A percentile compares a stretch with the other conserved stretches of the same genome.
These are phyloP conservation scores for Teratosphaeriaceae sp. DNA, from an alignment of 2,329 filamentous ascomycete species.

Conservation along the genomic window DNA sequence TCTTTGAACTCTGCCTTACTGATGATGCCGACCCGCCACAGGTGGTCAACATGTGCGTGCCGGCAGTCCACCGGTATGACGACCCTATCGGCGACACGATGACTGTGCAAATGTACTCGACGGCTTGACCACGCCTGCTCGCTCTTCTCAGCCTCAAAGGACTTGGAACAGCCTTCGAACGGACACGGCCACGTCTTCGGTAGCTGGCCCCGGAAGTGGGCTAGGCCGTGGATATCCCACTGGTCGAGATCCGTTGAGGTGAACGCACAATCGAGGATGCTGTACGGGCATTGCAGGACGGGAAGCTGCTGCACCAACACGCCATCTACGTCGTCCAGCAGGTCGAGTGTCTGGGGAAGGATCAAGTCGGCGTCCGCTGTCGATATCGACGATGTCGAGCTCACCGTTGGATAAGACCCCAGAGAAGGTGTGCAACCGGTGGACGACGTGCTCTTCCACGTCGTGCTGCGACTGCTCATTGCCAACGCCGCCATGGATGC, in stretches of 20 bases:
- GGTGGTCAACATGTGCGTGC: slow-evolving; percentile 10
- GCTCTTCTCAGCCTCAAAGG: slow-evolving; percentile 4
- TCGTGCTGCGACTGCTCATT: slow-evolving; percentile 1
- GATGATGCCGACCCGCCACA: slow-evolving; percentile 13
- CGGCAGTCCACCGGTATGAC: slow-evolving; percentile 4
- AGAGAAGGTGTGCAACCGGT: not conserved
- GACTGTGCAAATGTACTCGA: slow-evolving; percentile 11
- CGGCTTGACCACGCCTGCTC: slow-evolving; percentile 13
- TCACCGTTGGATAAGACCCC: not conserved
- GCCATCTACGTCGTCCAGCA: slow-evolving; percentile 4
- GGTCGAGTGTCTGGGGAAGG: not conserved
- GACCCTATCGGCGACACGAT: not conserved
- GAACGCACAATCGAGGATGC: slow-evolving; percentile 14
- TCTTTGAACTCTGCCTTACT: slow-evolving; percentile 12
- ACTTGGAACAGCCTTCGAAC: slow-evolving; percentile 11
- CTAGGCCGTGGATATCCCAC: slow-evolving; percentile 15
- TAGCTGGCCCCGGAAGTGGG: slow-evolving; percentile 11
- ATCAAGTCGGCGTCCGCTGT: not conserved
- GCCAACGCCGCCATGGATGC: not conserved
- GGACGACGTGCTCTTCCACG: not conserved
- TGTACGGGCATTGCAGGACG: slow-evolving; percentile 12
- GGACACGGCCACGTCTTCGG: slow-evolving; percentile 13
- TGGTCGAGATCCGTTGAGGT: slow-evolving; percentile 3
- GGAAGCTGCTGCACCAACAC: not conserved
- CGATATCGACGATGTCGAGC: not conserved